These are phyloP conservation scores for Penicillium sp. DNA, from an alignment of 2,329 filamentous ascomycete genomes.

Conservation along the genomic window DNA sequence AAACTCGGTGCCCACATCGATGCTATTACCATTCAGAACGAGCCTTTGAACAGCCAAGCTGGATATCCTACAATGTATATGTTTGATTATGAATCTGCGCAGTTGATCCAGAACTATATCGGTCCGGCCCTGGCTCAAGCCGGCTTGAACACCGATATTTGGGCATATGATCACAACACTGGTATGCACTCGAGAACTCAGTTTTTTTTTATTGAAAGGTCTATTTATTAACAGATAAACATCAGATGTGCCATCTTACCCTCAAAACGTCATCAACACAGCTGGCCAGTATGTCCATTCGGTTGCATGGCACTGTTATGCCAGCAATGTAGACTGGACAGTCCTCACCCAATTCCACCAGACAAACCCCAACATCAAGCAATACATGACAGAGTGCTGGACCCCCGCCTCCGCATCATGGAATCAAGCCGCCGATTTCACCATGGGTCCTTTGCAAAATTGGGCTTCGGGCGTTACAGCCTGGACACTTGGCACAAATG, in stretches of 20 bases:
- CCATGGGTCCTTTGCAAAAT: conserved; percentile 32
- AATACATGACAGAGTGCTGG: conserved; percentile 45
- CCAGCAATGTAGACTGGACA: conserved; percentile 32
- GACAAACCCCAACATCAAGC: conserved; percentile 31
- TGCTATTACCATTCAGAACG: conserved; percentile 40
- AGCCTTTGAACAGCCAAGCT: conserved; percentile 39
- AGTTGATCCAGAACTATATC: conserved; percentile 32
- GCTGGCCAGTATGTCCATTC: conserved; percentile 30
- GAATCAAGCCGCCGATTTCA: conserved; percentile 29
- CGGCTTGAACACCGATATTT: conserved; percentile 25
- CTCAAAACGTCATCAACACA: conserved; percentile 32
- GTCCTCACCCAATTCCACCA: conserved; percentile 38
- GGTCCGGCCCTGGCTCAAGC: conserved; percentile 29
- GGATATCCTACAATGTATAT: conserved; percentile 42
- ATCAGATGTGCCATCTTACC: conserved; percentile 34
- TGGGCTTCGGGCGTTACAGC: conserved; percentile 31
- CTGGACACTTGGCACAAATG: conserved; percentile 33
- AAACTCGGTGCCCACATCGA: conserved; percentile 34
- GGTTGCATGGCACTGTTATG: conserved; percentile 44
- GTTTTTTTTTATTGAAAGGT: background rate
- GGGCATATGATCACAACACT: conserved; percentile 43
- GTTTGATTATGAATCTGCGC: conserved; percentile 34
- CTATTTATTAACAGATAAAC: background rate
- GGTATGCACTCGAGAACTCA: conserved; percentile 9
- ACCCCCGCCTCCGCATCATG: conserved; percentile 26